Base-by-base conservation (phyloP, 73 alveolate species). In the Paramecium tetraurelia region DNA sequence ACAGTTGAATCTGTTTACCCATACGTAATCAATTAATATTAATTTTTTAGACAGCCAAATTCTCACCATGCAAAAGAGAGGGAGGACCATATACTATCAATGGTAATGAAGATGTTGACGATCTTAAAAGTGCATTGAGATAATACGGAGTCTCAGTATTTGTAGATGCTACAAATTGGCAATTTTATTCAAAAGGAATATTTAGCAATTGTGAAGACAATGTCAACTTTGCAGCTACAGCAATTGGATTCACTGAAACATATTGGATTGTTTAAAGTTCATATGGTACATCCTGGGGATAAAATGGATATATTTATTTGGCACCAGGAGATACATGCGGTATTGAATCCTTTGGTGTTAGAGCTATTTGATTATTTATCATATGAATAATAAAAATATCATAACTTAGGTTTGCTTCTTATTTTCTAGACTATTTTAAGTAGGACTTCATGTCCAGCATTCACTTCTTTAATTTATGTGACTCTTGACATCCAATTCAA, bases 401-500 rank as follows among this genome's bases (percentile, higher is more conserved):
- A 72, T 72, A 72, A 40, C 40, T 72, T 72, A 38, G 86, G 58
- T 72, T 40, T 40, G 18, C 20, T 35, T 36, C 59, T 72, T 40
- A 29, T 20, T 20, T 72, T 72, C 14, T 72, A 9, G 20, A 72
- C 53, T 8, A 72, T 40, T 58, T 72, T 72, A 10, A 16, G 11
- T 16, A 40, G 12, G 3, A 72, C 86, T 72, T 72, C 36, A 72
- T 72, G 86, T 11, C 59, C 33, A 10, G 22, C 20, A 5, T 31
- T 21, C 4, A 72, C 46, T 72, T 72, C 86, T 16, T 33, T 33
- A 3, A 72, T 72, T n/a, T 72, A 35, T 12, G 76, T 59, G 11
- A 92, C 33, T 44, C 85, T 85, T 24, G 88, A 7, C 92, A 86
- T 85, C 96, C 96, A 92, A 27, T 16, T 40, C 24, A 59, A 44